Percentiles rank a stretch among this genome's conserved stretches.
Conservation (phyloP, 179 eudicot species). For the Patellifolia procumbens region DNA sequence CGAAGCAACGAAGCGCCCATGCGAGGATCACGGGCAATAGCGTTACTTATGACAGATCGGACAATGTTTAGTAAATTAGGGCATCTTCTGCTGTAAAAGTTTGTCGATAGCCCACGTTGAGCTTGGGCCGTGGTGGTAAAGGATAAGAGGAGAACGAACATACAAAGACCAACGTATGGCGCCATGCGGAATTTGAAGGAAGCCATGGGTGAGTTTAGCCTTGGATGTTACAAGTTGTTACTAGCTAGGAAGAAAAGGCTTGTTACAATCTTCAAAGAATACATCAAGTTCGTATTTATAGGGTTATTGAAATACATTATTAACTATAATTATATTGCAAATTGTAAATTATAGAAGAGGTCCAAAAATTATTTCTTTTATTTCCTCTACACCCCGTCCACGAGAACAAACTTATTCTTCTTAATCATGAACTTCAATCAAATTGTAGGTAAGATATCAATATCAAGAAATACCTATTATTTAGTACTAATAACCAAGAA, state of each 20-base stretch:
- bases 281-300: not conserved
- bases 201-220: not conserved
- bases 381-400: not conserved
- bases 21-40: constrained; percentile 33
- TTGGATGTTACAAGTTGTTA: not conserved
- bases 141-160: constrained; percentile 1
- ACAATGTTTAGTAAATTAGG: constrained; percentile 32
- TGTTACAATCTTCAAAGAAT: not conserved
- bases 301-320: not conserved
- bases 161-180: not conserved
- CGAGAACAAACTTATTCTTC: not conserved
- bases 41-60: constrained; percentile 13
- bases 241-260: not conserved
- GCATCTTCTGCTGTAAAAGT: constrained; percentile 35
- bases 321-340: constrained; percentile 7
- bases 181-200: not conserved
- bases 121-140: not conserved
- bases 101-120: not conserved
- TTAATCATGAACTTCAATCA: not conserved
- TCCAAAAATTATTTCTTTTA: not conserved
- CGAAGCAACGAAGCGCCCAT: constrained; percentile 33
- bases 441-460: constrained; percentile 2
- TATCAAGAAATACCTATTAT: not conserved
- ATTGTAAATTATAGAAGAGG: constrained; percentile 5
- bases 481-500: not conserved